Base-by-base conservation (phyloP, 2,329 filamentous ascomycete genomes). In the Nigrospora oryzae region DNA sequence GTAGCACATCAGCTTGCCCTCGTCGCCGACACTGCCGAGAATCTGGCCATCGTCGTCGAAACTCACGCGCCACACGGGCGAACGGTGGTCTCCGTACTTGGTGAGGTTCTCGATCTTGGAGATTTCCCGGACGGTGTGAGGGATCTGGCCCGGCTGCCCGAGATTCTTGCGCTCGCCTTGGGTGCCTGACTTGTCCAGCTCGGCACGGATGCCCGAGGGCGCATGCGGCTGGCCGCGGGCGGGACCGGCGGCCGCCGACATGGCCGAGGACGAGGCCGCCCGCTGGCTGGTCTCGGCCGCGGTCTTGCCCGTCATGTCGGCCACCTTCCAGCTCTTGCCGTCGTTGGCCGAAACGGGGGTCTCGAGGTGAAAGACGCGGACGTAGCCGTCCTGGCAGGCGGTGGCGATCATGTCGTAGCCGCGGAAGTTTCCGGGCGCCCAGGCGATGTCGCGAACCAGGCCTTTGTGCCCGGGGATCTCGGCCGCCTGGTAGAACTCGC, bases 371-470 rank as follows among this genome's bases (percentile, higher is more conserved):
- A 94, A 95, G n/a, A 98, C 84, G 36, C 91, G 78, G 36, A 96
- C 81, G 54, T 81, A 83, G 3, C 93, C 91, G 60, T 98, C 93
- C 63, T 94, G 94, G 60, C 88, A 93, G 3, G 89, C 91, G 6
- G 90, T 94, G 3, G 91, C 93, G 54, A 97, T 77, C 46, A 91
- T 77, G 62, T 98, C 93, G 61, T 88, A 91, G 1, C 91, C 91
- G 35, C 90, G 74, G 56, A 94, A 89, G 52, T 89, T 94, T 12
- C 89, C 91, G 40, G 89, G 86, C 1, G 91, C 89, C 93, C 93
- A 98, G 2, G 88, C 84, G 1, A 96, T 79, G 61, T 96, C 90
- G 40, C 91, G 77, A 7, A 96, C 86, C 35, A 97, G 73, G 1
- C 83, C 82, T 8, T 79, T 74, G 55, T 95, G 86, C 2, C 82